phyloP scores from a whole-genome alignment of 73 alveolate species.

The Symbiodinium natans region DNA sequence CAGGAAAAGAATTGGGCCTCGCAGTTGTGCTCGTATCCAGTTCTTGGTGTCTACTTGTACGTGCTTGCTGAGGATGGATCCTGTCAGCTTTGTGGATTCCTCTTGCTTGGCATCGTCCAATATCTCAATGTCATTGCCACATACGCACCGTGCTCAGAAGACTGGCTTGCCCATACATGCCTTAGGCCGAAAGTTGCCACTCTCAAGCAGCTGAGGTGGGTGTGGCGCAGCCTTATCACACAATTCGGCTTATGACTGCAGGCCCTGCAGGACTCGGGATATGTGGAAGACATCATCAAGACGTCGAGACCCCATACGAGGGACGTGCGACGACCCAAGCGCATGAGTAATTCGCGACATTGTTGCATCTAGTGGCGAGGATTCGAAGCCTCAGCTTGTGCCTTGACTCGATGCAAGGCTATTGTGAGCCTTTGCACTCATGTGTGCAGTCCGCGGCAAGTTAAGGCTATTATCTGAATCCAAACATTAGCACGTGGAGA shows the following conservation, averaged over 20 bases:
- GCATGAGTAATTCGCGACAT: too few species aligned
- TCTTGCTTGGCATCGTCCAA: not conserved
- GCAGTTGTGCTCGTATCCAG: too few species aligned
- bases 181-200: too few species aligned
- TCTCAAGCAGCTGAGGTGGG: constrained; percentile 32
- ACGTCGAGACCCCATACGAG: not conserved
- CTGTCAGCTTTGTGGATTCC: not conserved
- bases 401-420: not conserved
- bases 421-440: not conserved
- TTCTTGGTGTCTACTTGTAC: not conserved
- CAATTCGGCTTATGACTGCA: constrained; percentile 26
- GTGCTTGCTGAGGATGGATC: constrained; percentile 1
- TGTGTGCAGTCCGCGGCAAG: not conserved
- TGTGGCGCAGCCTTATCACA: constrained; percentile 37
- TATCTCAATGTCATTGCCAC: not conserved
- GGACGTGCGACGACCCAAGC: too few species aligned
- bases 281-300: not conserved
- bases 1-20: too few species aligned
- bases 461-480: constrained; percentile 3
- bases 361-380: not conserved
- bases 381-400: constrained; percentile 10
- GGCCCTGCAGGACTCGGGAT: constrained; percentile 14
- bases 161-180: too few species aligned
- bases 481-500: not conserved
- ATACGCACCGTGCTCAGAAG: not conserved